Base-by-base conservation (phyloP, 1,139 yeast genomes). In the Lodderomyces pseudojiufengensis region DNA sequence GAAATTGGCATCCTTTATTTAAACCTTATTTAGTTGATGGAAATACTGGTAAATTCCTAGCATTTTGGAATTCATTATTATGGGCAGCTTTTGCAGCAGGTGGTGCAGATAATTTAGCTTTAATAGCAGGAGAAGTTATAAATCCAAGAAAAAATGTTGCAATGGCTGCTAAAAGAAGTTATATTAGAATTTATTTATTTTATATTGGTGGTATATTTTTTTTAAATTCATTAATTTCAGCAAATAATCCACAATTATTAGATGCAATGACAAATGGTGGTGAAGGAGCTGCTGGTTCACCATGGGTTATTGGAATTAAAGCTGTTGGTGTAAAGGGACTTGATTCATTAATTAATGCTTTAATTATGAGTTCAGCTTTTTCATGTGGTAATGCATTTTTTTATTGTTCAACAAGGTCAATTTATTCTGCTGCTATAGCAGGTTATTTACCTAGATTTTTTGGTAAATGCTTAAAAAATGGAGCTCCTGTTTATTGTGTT, bases 81-180 rank as follows among this genome's bases (percentile, higher is more conserved):
- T 63, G 61, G 43, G 69, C 70, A 24, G 70, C 68, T 4, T 65
- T 63, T 39, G 52, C 66, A 20, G 71, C 71, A 43, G 64, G 69
- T 11, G 76, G 76, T 2, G 65, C 73, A 3, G 68, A 70, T 42
- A 45, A 62, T 32, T 51, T 64, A 39, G 63, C 59, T 5, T 48
- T 62, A 54, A 52, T 61, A 36, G 51, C 67, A 9, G 57, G 64
- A 27, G 71, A 65, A 47, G 55, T 63, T 18, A 36, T 49, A 16
- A 49, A 53, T 32, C 70, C 70, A 9, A 49, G 71, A 36, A 59
- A 51, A 31, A 54, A 50, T 23, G 59, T 65, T 23, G 61, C 63
- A 1, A 42, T 54, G 43, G 68, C 67, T 9, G 65, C 65, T 24
- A 57, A 51, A 43, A 55, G 66, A 44, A 54, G 65, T 2, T 63